Evolutionary conservation across 306 rosid genomes (phyloP).

Genomic region (Ormosia semicastrata): DNA sequence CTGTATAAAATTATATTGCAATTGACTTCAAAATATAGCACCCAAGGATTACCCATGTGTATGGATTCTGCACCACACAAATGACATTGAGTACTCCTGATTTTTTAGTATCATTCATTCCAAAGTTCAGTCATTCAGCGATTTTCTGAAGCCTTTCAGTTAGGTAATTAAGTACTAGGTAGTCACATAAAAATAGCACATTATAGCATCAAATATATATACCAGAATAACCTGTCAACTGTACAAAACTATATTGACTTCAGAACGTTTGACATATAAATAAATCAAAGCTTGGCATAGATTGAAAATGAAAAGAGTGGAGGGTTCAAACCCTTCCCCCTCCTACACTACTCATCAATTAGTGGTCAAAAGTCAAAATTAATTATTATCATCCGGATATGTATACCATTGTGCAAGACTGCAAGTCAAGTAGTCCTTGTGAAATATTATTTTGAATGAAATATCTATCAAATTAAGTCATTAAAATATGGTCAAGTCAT

Average conservation of each 20-base stretch:
- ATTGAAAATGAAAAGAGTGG: neutral
- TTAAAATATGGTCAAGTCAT: neutral
- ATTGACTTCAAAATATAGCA: too few relatives aligned
- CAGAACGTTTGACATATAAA: neutral
- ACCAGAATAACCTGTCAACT: neutral
- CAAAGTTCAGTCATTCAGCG: neutral
- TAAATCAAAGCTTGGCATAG: neutral
- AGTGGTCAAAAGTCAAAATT: neutral
- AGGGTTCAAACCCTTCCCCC: neutral
- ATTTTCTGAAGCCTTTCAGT: neutral
- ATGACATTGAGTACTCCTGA: neutral
- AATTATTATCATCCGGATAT: neutral
- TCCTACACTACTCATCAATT: neutral
- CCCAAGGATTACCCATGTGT: too few relatives aligned
- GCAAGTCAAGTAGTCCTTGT: neutral
- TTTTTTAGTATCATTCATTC: too few relatives aligned
- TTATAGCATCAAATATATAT: neutral
- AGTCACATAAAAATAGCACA: neutral
- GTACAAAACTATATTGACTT: neutral
- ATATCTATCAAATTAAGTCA: too few relatives aligned
- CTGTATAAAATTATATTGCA: too few relatives aligned
- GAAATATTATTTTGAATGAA: neutral
- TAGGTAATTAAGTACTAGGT: neutral
- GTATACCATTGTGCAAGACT: neutral
- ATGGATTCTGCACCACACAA: slow-evolving; percentile 42